Conservation (phyloP, 306 rosid species). For the Sindora glabra region DNA sequence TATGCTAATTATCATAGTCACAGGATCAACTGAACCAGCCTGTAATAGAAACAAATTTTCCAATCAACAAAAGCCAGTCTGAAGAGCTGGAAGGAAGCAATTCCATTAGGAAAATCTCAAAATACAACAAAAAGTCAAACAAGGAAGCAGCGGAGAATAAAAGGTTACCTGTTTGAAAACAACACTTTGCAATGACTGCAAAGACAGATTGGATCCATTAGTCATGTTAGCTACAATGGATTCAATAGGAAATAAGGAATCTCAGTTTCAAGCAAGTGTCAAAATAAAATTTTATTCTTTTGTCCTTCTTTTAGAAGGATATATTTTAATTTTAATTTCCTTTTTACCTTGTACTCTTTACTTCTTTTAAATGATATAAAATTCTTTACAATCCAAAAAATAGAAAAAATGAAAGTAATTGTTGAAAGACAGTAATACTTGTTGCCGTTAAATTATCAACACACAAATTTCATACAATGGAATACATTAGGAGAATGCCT, state of each 20-base stretch:
- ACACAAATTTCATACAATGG: too few relatives aligned
- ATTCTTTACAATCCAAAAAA: too few relatives aligned
- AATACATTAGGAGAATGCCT: too few relatives aligned
- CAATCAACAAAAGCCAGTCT: neutral
- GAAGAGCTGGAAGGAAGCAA: neutral
- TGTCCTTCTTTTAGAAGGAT: too few relatives aligned
- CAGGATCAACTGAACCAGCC: conserved; percentile 99
- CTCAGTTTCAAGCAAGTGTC: neutral
- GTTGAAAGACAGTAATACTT: too few relatives aligned
- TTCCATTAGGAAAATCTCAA: neutral
- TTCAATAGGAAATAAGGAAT: neutral
- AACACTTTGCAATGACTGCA: conserved; percentile 98
- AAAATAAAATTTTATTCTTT: too few relatives aligned
- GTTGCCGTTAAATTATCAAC: too few relatives aligned
- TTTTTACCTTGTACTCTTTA: too few relatives aligned
- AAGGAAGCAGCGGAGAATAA: neutral
- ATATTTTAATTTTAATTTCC: too few relatives aligned
- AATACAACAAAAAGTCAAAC: neutral
- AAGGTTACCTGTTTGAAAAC: conserved; percentile 87
- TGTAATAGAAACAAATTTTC: conserved; percentile 28
- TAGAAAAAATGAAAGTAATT: too few relatives aligned
- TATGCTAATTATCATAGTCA: conserved; percentile 76
- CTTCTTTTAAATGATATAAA: too few relatives aligned
- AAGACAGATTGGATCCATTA: conserved; percentile 31
- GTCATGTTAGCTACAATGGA: conserved; percentile 18